Base-by-base conservation (phyloP, 1,139 yeast species). In the Diutina sp. region DNA sequence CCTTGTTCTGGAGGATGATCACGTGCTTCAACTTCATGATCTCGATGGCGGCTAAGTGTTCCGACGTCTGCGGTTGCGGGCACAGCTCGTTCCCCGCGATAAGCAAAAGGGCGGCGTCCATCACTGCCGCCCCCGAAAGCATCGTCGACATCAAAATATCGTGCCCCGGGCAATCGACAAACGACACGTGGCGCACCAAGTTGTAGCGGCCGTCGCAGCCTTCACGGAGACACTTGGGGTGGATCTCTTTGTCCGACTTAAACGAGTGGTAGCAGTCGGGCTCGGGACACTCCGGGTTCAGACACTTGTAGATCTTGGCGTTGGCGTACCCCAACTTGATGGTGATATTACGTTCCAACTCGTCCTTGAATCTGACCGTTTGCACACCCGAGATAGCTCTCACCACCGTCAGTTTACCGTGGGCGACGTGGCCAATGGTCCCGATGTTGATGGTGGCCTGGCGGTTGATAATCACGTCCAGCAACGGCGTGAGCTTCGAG, bases 151-250 rank as follows among this genome's bases (percentile, higher is more conserved):
- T 95, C 72, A 95, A 85, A 78, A 95, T 93, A 80, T 95, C 99
- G 88, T 95, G 99, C 71, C 99, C 99, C 59, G 99, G 99, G 78
- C 99, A 95, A 79, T 95, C 99, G 60, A 95, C 99, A 66, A 95
- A 95, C 7, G 97, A 90, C 58, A 95, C 99, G 70, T 95, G 99
- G 74, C 99, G 90, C 55, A 90, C 84, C 63, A 95, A 79, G 66
- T 83, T 82, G 73, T 90, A 91, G 69, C 96, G 88, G 60, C 97
- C 96, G 18, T 69, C 67, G 70, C 91, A 86, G 14, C 95, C 96
- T 60, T 85, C 85, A 62, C 88, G 81, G 68, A 85, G 87, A 75
- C 98, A 90, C 69, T 86, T 88, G 63, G 99, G 99, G 69, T 84
- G 82, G 64, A 93, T 87, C 74, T 93, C 99, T 72, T 89, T 91